Evolutionary conservation across 495 filamentous ascomycete species (phyloP), one percentile per base, ranked within the genome.

Genomic region (Penicillium angulare): DNA sequence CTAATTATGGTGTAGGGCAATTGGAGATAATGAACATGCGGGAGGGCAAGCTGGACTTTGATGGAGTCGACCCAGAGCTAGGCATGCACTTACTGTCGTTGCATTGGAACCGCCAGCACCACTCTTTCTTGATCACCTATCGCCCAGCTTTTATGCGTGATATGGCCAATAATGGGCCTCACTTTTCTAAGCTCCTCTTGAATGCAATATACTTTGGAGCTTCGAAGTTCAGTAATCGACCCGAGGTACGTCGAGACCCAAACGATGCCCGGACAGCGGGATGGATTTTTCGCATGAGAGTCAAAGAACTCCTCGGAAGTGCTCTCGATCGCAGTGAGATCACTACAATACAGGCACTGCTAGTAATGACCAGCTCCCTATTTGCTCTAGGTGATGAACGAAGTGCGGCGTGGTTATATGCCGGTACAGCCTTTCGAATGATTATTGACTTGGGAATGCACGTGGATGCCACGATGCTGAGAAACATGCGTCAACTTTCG

Each of bases 361-460:
- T 69, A 13, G 42, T 69, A 1, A 57, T 69, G 50, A 58, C 67
- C n/a, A 63, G 62, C 5, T 55, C 53, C 1, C 59, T 64, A 10
- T 65, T 61, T 47, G 66, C 66, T 5, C 35, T 57, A 3, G 66
- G 66, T 0, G 56, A 60, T 34, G 61, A 57, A 6, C 49, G 54
- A 15, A 63, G 58, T 24, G 64, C 61, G 23, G 62, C 64, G 0
- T 76, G 69, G 72, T 51, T 74, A 1, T 75, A 73, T 48, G 56
- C 66, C 1, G 73, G 73, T 21, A 61, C 56, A 18, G 65, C 63
- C 1, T 55, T 68, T 17, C 49, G 65, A 34, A 68, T 68, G 65
- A 65, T 73, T 5, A 68, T 67, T 50, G 73, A 76, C 50, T 46
- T 75, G 5, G 72, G 72, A 1, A 45, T 73, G 32, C 72, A 76